These are phyloP conservation scores for Podosphaera aphanis DNA, from an alignment of 2,329 filamentous ascomycete genomes.

Conservation along the genomic window DNA sequence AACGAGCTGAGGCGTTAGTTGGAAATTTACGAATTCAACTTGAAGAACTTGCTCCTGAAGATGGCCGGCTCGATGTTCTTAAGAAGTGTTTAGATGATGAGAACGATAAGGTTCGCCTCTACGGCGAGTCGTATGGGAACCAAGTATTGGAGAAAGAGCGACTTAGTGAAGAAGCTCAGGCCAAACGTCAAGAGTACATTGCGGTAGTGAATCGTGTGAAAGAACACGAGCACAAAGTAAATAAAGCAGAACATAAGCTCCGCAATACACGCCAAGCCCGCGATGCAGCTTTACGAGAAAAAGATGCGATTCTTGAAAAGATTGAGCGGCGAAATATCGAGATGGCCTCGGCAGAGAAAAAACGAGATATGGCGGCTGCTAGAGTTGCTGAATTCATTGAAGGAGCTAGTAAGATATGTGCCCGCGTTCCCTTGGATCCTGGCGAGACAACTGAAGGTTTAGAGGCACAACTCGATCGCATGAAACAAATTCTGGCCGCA, in stretches of 20 bases:
- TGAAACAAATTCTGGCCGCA: slow-evolving; percentile 33
- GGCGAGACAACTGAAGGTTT: slow-evolving; percentile 37
- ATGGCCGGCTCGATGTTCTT: slow-evolving; percentile 38
- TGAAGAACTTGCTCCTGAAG: slow-evolving; percentile 42
- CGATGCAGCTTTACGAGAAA: slow-evolving; percentile 30
- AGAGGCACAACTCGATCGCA: slow-evolving; percentile 27
- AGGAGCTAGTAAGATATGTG: slow-evolving; percentile 29
- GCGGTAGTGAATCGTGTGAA: slow-evolving; percentile 19
- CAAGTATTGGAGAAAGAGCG: slow-evolving; percentile 25
- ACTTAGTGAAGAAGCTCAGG: slow-evolving; percentile 19
- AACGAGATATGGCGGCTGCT: slow-evolving; percentile 23
- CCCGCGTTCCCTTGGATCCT: slow-evolving; percentile 37
- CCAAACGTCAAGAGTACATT: slow-evolving; percentile 17
- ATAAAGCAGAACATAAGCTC: slow-evolving; percentile 31
- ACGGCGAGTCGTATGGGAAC: slow-evolving; percentile 31
- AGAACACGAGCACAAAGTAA: slow-evolving; percentile 21
- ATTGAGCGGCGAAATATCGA: slow-evolving; percentile 25
- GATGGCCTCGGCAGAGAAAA: slow-evolving; percentile 22
- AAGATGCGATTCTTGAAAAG: slow-evolving; percentile 33
- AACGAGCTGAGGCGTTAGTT: slow-evolving; percentile 36
- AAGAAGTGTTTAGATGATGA: slow-evolving; percentile 31
- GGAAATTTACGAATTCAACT: slow-evolving; percentile 31
- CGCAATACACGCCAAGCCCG: slow-evolving; percentile 25
- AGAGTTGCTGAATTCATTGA: slow-evolving; percentile 29
- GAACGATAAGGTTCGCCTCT: slow-evolving; percentile 22